A percentile compares a stretch with the other conserved stretches of the same genome.
Conservation (phyloP, 2,329 filamentous ascomycete genomes). For the Magnaporthales sp. region DNA sequence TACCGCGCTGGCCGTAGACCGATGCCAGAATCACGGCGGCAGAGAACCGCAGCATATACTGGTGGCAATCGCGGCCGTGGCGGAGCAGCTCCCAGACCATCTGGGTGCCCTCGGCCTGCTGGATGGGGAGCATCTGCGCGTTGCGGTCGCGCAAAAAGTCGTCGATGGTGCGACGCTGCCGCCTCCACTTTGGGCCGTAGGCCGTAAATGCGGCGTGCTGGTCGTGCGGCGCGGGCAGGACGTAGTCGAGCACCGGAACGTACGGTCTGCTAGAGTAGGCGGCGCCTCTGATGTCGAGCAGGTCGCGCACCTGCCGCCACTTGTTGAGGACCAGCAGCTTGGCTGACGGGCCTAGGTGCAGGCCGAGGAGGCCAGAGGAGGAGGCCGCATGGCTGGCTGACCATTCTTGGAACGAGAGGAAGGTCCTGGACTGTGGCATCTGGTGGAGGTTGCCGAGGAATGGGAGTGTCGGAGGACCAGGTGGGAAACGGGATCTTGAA, state of each 20-base stretch:
- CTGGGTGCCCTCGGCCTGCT: constrained; percentile 38
- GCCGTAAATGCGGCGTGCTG: neutral
- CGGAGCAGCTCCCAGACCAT: constrained; percentile 31
- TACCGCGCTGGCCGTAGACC: constrained; percentile 35
- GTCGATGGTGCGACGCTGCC: constrained; percentile 9
- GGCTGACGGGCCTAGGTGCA: neutral
- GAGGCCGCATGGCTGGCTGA: constrained; percentile 32
- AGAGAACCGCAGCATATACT: neutral
- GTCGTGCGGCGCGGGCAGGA: neutral
- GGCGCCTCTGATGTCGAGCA: constrained; percentile 34
- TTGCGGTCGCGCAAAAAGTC: constrained; percentile 26
- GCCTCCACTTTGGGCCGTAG: neutral
- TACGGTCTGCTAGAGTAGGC: constrained; percentile 20
- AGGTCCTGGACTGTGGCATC: constrained; percentile 17
- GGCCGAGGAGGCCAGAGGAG: neutral
- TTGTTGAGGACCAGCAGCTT: constrained; percentile 29
- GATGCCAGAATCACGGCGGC: constrained; percentile 34
- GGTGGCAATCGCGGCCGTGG: constrained; percentile 16
- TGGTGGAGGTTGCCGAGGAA: constrained; percentile 32
- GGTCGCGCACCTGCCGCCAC: constrained; percentile 29
- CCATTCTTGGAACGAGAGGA: constrained; percentile 33
- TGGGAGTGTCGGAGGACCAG: constrained; percentile 34
- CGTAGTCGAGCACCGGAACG: constrained; percentile 9
- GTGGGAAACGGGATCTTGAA: constrained; percentile 27
- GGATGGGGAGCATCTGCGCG: constrained; percentile 28